phyloP scores from a whole-genome alignment of 2,329 filamentous ascomycete genomes.

The Colletotrichum navitas region DNA sequence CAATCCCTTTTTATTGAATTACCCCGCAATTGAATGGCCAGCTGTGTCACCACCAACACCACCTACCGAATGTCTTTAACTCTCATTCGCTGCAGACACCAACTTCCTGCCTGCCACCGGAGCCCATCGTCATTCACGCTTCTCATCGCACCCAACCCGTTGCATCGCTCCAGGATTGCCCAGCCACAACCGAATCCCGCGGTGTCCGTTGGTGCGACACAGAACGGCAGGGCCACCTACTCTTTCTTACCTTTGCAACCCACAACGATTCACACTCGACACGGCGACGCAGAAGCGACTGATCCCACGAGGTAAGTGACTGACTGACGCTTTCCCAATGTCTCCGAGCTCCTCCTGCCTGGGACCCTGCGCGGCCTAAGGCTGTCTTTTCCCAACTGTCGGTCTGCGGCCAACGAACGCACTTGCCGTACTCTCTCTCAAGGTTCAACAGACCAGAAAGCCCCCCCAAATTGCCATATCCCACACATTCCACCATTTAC shows the following conservation, averaged over 20 bases:
- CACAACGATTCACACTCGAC: constrained; percentile 11
- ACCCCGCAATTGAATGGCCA: constrained; percentile 32
- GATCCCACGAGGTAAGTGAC: constrained; percentile 9
- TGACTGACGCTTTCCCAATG: constrained; percentile 11
- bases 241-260: constrained; percentile 4
- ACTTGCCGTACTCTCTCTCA: constrained; percentile 1
- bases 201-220: constrained; percentile 15
- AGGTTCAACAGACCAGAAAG: constrained; percentile 15
- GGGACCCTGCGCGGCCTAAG: constrained; percentile 12
- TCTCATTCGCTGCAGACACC: constrained; percentile 25
- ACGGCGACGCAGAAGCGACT: constrained; percentile 10
- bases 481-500: constrained; percentile 33
- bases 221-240: constrained; percentile 5
- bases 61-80: background rate
- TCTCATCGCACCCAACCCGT: constrained; percentile 8
- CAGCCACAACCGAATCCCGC: constrained; percentile 14
- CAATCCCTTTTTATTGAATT: constrained; percentile 20
- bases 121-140: constrained; percentile 21
- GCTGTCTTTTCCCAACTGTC: constrained; percentile 4
- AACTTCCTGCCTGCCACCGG: constrained; percentile 13
- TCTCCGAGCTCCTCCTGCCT: constrained; percentile 24
- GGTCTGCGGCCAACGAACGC: constrained; percentile 17
- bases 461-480: constrained; percentile 34
- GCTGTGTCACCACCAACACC: constrained; percentile 6
- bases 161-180: constrained; percentile 6